Base-by-base conservation (phyloP, 2,329 filamentous ascomycete species). In the Didymella lethalis region DNA sequence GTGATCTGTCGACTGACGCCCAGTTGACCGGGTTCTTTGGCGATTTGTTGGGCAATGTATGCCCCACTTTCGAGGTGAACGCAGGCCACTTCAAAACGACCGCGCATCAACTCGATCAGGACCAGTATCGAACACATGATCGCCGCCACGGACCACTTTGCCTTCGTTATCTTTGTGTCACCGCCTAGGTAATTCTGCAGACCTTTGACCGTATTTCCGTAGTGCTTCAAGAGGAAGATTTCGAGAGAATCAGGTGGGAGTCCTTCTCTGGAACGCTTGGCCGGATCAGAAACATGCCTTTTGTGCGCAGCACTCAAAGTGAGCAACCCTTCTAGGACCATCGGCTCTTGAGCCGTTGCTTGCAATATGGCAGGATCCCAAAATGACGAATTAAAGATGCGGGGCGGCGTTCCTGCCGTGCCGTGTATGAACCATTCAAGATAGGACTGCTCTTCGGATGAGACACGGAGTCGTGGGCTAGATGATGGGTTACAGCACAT, bases 401-500 rank as follows among this genome's bases (percentile, higher is more conserved):
- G 47, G 7, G 54, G 54, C 7, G 50, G 45, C n/a, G 50, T 31
- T 18, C 14, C 18, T 26, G 55, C 32, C 6, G 59, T 62, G 20
- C 59, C 55, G n/a, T 59, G 55, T 8, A 62, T 45, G 23, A 59
- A 59, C 59, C 59, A 62, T 29, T 62, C 43, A 10, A 62, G 54
- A 20, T 62, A 62, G 2, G n/a, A 23, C 20, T 62, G 59, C 26
- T 59, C 44, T n/a, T 59, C 51, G 4, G 47, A 23, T 4, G 51
- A 46, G 31, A 62, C 32, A 14, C 43, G 11, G 8, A 57, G 26
- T 4, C 59, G 41, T 31, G 53, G 45, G 3, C 12, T 45, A 2
- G 46, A 36, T 23, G 38, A 20, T 41, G 58, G 45, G 2, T 32
- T 23, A 18, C 14, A 16, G 25, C 26, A 36, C 2, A 56, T 26